Percentiles rank a stretch among this genome's conserved stretches.
phyloP scores from a whole-genome alignment of 2,329 filamentous ascomycete genomes.

The Neonectria hederae region DNA sequence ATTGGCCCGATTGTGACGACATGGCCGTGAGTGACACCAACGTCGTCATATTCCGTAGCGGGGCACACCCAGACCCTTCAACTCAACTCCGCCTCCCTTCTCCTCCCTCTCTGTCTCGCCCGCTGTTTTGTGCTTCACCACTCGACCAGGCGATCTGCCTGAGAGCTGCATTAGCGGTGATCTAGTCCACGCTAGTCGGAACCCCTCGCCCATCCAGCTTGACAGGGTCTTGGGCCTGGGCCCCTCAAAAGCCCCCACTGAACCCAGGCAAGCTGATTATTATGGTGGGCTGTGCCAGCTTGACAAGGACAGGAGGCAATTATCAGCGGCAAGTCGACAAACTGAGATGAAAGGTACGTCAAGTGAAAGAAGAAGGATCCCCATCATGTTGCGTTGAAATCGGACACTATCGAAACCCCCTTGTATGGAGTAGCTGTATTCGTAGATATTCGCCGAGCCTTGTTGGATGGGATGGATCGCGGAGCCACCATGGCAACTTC shows the following conservation, averaged over 20 bases:
- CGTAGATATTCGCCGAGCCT: background rate
- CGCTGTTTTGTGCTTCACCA: background rate
- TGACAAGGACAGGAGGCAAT: background rate
- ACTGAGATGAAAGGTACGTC: background rate
- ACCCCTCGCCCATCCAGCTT: conserved; percentile 38
- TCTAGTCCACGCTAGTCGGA: conserved; percentile 36
- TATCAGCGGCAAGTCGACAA: background rate
- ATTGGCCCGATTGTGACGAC: conserved; percentile 28
- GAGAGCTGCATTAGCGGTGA: conserved; percentile 39
- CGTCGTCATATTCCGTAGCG: conserved; percentile 6
- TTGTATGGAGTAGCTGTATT: background rate
- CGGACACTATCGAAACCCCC: background rate
- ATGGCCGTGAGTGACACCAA: background rate
- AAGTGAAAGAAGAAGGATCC: background rate
- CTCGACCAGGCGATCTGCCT: conserved; percentile 34
- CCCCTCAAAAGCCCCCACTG: conserved; percentile 7
- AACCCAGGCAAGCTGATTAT: conserved; percentile 40
- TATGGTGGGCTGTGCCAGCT: conserved; percentile 36
- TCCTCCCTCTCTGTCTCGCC: background rate
- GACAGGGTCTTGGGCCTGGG: conserved; percentile 39
- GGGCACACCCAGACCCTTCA: background rate
- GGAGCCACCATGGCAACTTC: background rate
- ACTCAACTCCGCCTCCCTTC: background rate
- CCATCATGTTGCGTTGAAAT: background rate
- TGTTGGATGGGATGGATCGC: background rate